Conservation (phyloP, 371 early-diverging fungal genomes). For the Mortierella sp. region DNA sequence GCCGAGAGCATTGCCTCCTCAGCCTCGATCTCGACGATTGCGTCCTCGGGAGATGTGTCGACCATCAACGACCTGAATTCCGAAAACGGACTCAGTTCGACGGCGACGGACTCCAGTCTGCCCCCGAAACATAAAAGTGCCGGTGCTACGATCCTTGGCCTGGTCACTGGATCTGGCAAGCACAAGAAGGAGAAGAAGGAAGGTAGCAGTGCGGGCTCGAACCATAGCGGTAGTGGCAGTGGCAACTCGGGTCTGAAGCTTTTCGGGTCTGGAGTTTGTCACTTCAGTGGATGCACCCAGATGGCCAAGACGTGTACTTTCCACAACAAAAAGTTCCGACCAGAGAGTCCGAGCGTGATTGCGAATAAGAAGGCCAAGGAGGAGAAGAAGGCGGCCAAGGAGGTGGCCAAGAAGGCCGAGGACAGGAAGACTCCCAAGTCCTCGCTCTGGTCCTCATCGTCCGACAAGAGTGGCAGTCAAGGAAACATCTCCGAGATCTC, state of each 20-base stretch:
- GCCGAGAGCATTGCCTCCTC: constrained; percentile 44
- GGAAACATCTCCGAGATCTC: constrained; percentile 12
- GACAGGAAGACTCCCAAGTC: constrained; percentile 6
- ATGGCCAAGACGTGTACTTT: constrained; percentile 40
- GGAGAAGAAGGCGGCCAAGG: constrained; percentile 27
- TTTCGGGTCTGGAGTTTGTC: constrained; percentile 23
- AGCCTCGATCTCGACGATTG: constrained; percentile 42
- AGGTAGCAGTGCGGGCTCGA: constrained; percentile 35
- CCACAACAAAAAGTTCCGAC: constrained; percentile 39
- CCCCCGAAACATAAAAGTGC: constrained; percentile 4
- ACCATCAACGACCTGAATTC: constrained; percentile 32
- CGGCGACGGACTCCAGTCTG: constrained; percentile 15
- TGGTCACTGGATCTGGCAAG: constrained; percentile 29
- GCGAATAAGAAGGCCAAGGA: constrained; percentile 31
- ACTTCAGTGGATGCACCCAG: constrained; percentile 46
- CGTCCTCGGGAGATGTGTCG: constrained; percentile 37
- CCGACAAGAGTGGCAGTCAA: constrained; percentile 27
- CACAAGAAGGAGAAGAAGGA: constrained; percentile 39
- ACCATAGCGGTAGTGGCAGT: constrained; percentile 28
- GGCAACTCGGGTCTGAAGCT: constrained; percentile 36
- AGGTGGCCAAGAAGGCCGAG: constrained; percentile 27
- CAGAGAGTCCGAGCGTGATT: background rate
- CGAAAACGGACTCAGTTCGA: constrained; percentile 19
- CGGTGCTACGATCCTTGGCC: constrained; percentile 19
- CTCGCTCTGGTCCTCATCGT: constrained; percentile 8